These are phyloP conservation scores for Thraustochytrium sp. DNA, from an alignment of 352 stramenopile genomes.

Conservation along the genomic window DNA sequence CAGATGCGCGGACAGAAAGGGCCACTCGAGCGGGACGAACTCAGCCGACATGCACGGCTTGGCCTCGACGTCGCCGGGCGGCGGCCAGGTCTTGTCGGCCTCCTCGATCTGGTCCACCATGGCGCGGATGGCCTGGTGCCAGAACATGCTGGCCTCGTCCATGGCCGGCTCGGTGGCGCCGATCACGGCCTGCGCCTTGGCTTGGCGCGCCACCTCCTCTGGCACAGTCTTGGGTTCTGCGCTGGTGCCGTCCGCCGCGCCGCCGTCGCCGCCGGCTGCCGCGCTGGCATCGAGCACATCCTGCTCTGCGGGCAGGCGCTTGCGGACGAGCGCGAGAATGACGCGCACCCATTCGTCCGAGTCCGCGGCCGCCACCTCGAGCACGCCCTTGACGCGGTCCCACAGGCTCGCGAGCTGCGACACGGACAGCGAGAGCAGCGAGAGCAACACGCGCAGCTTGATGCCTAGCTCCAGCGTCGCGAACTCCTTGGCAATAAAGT, in stretches of 20 bases:
- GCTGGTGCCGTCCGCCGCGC: not conserved
- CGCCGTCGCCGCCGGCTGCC: not conserved
- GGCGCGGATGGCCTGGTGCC: not conserved
- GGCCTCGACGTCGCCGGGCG: not conserved
- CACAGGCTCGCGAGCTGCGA: not conserved
- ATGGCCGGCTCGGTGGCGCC: not conserved
- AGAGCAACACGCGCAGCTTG: not conserved
- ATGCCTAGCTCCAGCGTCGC: conserved; percentile 1
- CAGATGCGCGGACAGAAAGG: not conserved
- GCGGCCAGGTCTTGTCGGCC: not conserved
- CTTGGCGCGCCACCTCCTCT: not conserved
- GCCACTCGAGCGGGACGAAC: conserved; percentile 30
- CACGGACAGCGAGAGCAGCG: conserved; percentile 16
- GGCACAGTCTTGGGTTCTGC: not conserved
- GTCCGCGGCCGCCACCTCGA: not conserved
- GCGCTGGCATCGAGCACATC: not conserved
- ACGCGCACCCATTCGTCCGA: conserved; percentile 35
- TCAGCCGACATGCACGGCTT: not conserved
- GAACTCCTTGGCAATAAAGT: conserved; percentile 20
- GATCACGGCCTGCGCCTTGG: not conserved
- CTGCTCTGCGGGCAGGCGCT: not conserved
- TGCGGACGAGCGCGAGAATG: conserved; percentile 5
- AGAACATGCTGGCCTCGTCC: not conserved
- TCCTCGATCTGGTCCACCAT: not conserved
- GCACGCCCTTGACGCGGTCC: not conserved